Percentiles rank a stretch among this genome's conserved stretches.
Conservation (phyloP, 768 basidiomycete species). For the Rhodotorula diobovata region DNA sequence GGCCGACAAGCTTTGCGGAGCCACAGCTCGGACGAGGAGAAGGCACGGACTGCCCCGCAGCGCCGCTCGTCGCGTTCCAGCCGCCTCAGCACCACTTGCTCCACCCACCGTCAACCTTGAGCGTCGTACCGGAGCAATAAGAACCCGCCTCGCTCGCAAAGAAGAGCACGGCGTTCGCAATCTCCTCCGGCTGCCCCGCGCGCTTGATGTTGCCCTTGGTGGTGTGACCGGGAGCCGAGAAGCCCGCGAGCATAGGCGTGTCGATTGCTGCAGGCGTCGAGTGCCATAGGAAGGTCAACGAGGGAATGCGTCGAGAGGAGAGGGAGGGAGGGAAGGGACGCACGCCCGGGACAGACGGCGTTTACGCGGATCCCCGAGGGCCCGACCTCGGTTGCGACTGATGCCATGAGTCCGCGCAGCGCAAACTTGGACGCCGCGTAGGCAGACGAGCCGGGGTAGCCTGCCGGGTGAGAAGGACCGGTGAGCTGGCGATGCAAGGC, state of each 20-base stretch:
- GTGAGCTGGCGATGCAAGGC: background rate
- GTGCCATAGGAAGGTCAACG: background rate
- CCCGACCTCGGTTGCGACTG: constrained; percentile 7
- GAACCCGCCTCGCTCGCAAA: constrained; percentile 7
- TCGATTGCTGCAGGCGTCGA: background rate
- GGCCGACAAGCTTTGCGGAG: too few species aligned
- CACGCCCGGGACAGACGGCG: constrained; percentile 5
- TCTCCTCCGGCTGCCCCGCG: constrained; percentile 11
- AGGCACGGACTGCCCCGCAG: too few species aligned
- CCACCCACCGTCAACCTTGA: constrained; percentile 22
- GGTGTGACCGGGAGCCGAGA: background rate
- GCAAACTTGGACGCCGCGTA: constrained; percentile 12
- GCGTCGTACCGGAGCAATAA: constrained; percentile 2
- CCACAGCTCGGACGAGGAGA: too few species aligned
- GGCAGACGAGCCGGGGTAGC: background rate
- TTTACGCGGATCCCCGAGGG: constrained; percentile 7
- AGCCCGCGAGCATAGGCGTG: constrained; percentile 12
- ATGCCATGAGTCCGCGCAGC: background rate
- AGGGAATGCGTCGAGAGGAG: background rate
- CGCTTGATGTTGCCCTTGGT: constrained; percentile 3
- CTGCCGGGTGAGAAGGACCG: background rate
- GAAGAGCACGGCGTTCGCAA: background rate
- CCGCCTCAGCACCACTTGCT: constrained; percentile 21
- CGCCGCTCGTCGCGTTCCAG: too few species aligned
- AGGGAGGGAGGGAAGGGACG: background rate